Percentiles rank a stretch among this genome's conserved stretches.
Evolutionary conservation across 331 rosid species (phyloP).

Genomic region (Pyrus hybrid): DNA sequence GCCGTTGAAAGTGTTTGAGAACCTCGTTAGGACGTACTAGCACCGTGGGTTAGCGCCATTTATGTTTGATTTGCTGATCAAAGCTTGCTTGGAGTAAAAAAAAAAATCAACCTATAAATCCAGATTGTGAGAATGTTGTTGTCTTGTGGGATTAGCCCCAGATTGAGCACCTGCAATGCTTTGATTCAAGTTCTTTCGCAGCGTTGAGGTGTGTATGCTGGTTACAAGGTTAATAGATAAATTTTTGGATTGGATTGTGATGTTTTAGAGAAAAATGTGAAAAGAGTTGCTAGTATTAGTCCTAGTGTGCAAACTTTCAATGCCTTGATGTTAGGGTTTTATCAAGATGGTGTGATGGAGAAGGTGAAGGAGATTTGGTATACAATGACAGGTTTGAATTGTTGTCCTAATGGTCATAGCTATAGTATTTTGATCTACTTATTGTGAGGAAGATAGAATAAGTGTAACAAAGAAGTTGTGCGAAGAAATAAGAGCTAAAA

Average conservation of each 20-base stretch:
- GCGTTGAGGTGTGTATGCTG: conserved; percentile 37
- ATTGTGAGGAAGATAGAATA: conserved; percentile 49
- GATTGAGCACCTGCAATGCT: conserved; percentile 49
- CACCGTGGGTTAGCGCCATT: conserved; percentile 69
- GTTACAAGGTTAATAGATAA: conserved; percentile 44
- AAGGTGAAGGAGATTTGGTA: conserved; percentile 54
- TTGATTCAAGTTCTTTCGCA: conserved; percentile 45
- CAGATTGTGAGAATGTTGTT: conserved; percentile 51
- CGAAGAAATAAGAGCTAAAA: conserved; percentile 42
- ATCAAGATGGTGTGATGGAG: conserved; percentile 42
- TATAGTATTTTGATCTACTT: conserved; percentile 48
- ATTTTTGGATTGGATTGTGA: conserved; percentile 37
- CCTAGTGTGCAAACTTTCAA: conserved; percentile 65
- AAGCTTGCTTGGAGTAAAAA: conserved; percentile 53
- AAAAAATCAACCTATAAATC: conserved; percentile 35
- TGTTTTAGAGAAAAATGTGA: conserved; percentile 1
- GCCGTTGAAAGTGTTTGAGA: conserved; percentile 41
- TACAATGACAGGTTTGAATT: conserved; percentile 28
- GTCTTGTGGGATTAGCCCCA: conserved; percentile 56
- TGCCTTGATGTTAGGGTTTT: conserved; percentile 51
- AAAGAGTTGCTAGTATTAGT: conserved; percentile 26
- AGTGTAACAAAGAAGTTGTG: conserved; percentile 45
- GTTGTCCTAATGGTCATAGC: conserved; percentile 49
- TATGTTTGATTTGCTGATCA: conserved; percentile 60
- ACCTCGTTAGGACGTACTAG: conserved; percentile 48